phyloP scores from a whole-genome alignment of 306 rosid genomes.

The Cucurbita pepo region DNA sequence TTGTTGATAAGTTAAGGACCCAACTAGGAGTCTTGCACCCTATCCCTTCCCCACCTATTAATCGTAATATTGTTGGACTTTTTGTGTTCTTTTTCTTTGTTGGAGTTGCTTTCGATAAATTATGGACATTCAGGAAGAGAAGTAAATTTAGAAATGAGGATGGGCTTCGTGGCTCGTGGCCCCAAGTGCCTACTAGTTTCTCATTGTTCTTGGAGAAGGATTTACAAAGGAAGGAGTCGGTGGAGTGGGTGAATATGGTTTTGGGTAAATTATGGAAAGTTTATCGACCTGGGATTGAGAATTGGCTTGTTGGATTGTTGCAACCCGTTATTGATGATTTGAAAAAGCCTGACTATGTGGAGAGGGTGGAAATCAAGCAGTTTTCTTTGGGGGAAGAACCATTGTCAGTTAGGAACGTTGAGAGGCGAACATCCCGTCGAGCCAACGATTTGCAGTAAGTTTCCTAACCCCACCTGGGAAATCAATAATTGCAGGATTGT shows the following conservation, averaged over 20 bases:
- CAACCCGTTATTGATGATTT: conserved; percentile 92
- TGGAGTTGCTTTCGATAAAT: conserved; percentile 70
- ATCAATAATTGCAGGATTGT: background rate
- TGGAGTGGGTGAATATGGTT: conserved; percentile 99
- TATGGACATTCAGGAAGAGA: conserved; percentile 63
- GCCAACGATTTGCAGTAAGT: conserved; percentile 90
- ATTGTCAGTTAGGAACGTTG: conserved; percentile 86
- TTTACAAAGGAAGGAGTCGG: conserved; percentile 93
- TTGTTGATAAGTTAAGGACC: conserved; percentile 80
- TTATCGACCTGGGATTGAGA: conserved; percentile 69
- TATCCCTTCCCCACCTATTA: conserved; percentile 79
- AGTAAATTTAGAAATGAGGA: conserved; percentile 19
- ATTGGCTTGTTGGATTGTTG: conserved; percentile 82
- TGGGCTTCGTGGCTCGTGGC: conserved; percentile 57
- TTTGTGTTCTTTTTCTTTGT: conserved; percentile 90
- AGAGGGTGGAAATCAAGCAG: conserved; percentile 91
- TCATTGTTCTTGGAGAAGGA: conserved; percentile 81
- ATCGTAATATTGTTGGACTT: conserved; percentile 55
- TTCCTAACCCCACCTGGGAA: background rate
- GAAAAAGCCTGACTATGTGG: conserved; percentile 84
- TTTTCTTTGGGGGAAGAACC: conserved; percentile 88
- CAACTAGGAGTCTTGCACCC: conserved; percentile 95
- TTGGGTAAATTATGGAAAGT: conserved; percentile 93
- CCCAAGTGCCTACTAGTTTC: conserved; percentile 92
- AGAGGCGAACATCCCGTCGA: conserved; percentile 86